phyloP scores from a whole-genome alignment of 148 eudicot species.

The Amaranthus hypochondriacus region DNA sequence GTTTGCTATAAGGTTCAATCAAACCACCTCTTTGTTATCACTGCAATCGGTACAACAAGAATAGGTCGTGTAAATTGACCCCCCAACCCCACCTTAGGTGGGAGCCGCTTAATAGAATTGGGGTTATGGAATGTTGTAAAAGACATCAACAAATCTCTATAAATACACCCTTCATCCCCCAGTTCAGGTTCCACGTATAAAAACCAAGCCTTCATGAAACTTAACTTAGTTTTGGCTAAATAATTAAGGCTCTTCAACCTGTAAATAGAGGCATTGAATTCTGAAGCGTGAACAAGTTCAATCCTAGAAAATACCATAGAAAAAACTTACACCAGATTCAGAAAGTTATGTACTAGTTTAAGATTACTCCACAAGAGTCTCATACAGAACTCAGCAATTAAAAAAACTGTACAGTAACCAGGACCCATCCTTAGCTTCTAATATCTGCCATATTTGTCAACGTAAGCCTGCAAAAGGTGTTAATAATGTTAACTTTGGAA shows the following conservation, averaged over 20 bases:
- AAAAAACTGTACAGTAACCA: conserved; percentile 18
- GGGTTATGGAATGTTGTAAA: no score
- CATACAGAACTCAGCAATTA: neutral
- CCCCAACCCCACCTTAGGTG: no score
- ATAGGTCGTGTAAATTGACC: no score
- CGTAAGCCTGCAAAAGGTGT: conserved; percentile 65
- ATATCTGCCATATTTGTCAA: conserved; percentile 59
- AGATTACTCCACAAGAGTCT: neutral
- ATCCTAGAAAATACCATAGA: neutral
- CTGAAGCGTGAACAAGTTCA: conserved; percentile 1
- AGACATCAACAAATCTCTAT: no score
- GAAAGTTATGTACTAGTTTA: conserved; percentile 4
- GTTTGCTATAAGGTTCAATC: no score
- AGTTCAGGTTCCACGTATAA: neutral
- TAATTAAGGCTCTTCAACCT: neutral
- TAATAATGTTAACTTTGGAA: conserved; percentile 26
- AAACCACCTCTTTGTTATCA: no score
- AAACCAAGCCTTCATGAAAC: no score
- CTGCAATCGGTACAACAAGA: no score
- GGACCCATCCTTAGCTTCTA: conserved; percentile 34
- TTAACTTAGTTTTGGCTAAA: neutral
- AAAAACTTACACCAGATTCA: conserved; percentile 10
- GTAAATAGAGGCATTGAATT: neutral
- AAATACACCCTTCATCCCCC: neutral
- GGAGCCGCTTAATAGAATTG: no score